Base-by-base conservation (phyloP, 192 early-diverging fungal species). In the Diversispora epigaea region DNA sequence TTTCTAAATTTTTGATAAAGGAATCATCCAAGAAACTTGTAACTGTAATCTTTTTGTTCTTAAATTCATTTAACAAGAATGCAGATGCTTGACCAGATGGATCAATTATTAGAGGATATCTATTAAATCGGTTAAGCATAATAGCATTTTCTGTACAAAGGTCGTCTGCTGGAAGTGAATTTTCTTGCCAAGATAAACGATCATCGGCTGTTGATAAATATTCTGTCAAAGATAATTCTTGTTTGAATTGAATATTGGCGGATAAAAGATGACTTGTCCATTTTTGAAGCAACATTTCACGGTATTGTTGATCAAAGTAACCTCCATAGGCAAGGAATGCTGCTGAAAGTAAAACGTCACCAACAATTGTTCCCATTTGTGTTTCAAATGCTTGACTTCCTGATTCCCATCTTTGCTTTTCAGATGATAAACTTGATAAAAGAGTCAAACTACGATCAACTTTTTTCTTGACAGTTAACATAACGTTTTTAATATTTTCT, bases 91-190 rank as follows among this genome's bases (percentile, higher is more conserved):
- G 91, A 57, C 96, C 96, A 15, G 96, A 91, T 0, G 98, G 98
- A 84, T 99, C 98, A 79, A 99, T 96, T 71, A 99, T 87, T 55
- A 99, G 86, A 60, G 98, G 96, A 80, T 97, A 99, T 71, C 98
- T 88, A 79, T 96, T 96, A 85, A 92, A 95, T 14, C 93, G 89
- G 72, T 93, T 89, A 50, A 99, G 84, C 91, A 99, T 99, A 61
- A 99, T 93, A 7, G 98, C 98, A 79, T 99, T 99, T 85, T 99
- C 97, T 67, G 92, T 93, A 77, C 94, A 98, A 65, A 98, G 88
- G 52, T 93, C 91, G 82, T 98, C 96, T 5, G 93, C 87, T 10
- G 96, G 93, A 43, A 99, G 84, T 5, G 88, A 81, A 56, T 93
- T 89, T 49, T 86, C 88, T 67, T 92, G 92, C 98, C 98, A 99